Conservation (phyloP, 192 early-diverging fungal genomes). For the Phlyctochytrium arcticum region DNA sequence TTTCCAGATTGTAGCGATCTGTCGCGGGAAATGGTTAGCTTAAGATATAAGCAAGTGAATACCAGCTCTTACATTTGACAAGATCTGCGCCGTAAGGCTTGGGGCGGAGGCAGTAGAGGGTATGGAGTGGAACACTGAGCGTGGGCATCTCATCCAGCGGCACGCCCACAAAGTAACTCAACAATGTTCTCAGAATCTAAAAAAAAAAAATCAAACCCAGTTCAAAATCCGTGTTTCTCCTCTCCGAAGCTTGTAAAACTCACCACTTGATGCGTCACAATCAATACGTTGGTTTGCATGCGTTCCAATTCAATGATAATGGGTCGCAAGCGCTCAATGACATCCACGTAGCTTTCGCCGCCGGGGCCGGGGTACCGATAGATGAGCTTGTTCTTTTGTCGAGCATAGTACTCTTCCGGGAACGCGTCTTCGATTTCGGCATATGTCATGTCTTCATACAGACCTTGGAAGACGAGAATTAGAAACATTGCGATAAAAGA, state of each 20-base stretch:
- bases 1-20: constrained; percentile 24
- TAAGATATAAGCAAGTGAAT: neutral
- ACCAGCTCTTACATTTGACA: constrained; percentile 27
- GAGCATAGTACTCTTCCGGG: constrained; percentile 79
- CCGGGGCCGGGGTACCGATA: constrained; percentile 96
- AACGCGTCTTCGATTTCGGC: constrained; percentile 72
- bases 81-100: constrained; percentile 77
- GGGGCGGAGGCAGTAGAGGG: constrained; percentile 74
- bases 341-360: constrained; percentile 91
- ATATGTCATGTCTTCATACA: constrained; percentile 51
- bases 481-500: neutral
- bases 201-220: neutral
- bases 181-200: constrained; percentile 69
- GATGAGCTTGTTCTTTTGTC: constrained; percentile 81
- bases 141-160: constrained; percentile 76
- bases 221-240: neutral
- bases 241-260: constrained; percentile 15
- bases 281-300: constrained; percentile 78
- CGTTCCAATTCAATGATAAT: constrained; percentile 95
- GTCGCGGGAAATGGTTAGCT: neutral
- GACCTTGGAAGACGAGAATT: no score
- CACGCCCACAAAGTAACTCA: constrained; percentile 86
- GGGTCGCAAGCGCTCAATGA: constrained; percentile 88
- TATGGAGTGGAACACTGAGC: constrained; percentile 75
- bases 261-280: constrained; percentile 92